phyloP scores from a whole-genome alignment of 768 basidiomycete genomes.

The Obba rivulosa region DNA sequence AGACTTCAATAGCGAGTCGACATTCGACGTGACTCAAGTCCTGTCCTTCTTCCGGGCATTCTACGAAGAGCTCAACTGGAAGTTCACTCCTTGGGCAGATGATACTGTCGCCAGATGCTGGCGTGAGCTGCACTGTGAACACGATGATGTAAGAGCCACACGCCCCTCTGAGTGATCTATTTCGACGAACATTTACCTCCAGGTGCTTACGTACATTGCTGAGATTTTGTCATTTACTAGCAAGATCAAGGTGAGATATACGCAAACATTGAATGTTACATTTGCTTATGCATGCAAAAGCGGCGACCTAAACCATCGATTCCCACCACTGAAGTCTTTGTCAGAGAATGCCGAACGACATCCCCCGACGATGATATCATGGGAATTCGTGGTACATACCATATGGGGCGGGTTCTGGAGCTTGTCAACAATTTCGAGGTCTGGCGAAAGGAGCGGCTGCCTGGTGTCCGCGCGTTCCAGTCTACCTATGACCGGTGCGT shows the following conservation, averaged over 20 bases:
- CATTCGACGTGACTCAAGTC: conserved; percentile 73
- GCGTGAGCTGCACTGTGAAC: conserved; percentile 65
- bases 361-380: conserved; percentile 65
- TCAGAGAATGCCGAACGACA: conserved; percentile 56
- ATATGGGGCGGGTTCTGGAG: conserved; percentile 50
- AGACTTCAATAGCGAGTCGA: conserved; percentile 79
- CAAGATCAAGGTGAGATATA: conserved; percentile 54
- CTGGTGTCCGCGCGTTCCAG: conserved; percentile 75
- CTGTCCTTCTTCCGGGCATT: conserved; percentile 64
- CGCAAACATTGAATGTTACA: conserved; percentile 18
- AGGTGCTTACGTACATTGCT: conserved; percentile 74
- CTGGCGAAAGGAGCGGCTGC: conserved; percentile 67
- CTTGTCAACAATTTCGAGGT: conserved; percentile 58
- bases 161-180: conserved; percentile 1
- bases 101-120: conserved; percentile 63
- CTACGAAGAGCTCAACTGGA: conserved; percentile 72
- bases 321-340: conserved; percentile 56
- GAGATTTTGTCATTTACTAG: conserved; percentile 68
- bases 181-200: conserved; percentile 4
- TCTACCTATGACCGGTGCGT: conserved; percentile 78
- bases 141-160: conserved; percentile 58
- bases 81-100: conserved; percentile 76
- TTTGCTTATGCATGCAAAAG: conserved; percentile 36
- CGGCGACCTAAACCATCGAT: conserved; percentile 61
- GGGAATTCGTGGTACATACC: conserved; percentile 63